Percentiles rank a stretch among this genome's conserved stretches.
Evolutionary conservation across 1,139 yeast genomes (phyloP).

Genomic region (Blastobotrys elegans): DNA sequence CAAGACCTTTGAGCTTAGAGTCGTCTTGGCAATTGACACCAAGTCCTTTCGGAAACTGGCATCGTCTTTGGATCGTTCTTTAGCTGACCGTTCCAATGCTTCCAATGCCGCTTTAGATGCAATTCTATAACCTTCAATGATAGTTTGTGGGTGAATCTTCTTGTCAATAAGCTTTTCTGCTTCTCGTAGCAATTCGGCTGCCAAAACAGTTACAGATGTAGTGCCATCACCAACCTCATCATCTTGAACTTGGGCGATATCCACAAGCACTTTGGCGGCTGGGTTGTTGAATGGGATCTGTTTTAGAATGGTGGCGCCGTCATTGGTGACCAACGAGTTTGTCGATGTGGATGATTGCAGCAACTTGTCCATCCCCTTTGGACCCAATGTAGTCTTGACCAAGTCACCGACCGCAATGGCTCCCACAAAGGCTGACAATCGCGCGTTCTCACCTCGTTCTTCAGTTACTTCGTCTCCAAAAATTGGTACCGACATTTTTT

Average conservation of each 20-base stretch:
- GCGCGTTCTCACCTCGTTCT: constrained; percentile 94
- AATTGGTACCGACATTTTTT: constrained; percentile 67
- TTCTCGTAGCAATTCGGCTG: constrained; percentile 89
- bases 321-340: constrained; percentile 81
- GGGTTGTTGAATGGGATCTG: constrained; percentile 96
- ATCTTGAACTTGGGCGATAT: constrained; percentile 94
- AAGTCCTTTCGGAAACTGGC: constrained; percentile 72
- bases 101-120: constrained; percentile 78
- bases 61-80: constrained; percentile 61
- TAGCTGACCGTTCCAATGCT: constrained; percentile 74
- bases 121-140: constrained; percentile 90
- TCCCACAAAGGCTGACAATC: constrained; percentile 89
- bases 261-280: constrained; percentile 95
- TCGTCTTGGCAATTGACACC: constrained; percentile 83
- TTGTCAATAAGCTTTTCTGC: constrained; percentile 91
- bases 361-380: constrained; percentile 97
- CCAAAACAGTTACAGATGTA: constrained; percentile 92
- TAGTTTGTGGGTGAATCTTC: constrained; percentile 96
- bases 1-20: constrained; percentile 86
- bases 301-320: constrained; percentile 95
- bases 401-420: constrained; percentile 98
- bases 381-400: constrained; percentile 93
- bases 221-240: constrained; percentile 99
- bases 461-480: constrained; percentile 97
- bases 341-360: constrained; percentile 83